phyloP scores from a whole-genome alignment of 371 early-diverging fungal genomes.

The Lichtheimia hyalospora region DNA sequence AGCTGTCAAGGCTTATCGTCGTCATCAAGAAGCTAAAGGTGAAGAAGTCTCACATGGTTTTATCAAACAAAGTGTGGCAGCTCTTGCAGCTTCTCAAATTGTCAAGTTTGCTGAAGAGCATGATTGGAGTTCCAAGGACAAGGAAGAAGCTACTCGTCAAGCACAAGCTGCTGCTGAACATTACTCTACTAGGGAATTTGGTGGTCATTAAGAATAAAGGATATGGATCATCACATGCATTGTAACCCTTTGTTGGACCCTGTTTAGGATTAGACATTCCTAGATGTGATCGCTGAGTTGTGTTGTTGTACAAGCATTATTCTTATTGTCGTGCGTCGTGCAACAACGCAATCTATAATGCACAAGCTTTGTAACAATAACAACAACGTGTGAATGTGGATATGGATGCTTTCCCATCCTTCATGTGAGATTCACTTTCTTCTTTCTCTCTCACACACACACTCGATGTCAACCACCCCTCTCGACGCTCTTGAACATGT shows the following conservation, averaged over 20 bases:
- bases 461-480: neutral
- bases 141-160: conserved; percentile 32
- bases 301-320: no score
- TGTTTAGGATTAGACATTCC: no score
- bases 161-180: conserved; percentile 27
- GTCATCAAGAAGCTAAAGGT: conserved; percentile 43
- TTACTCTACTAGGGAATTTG: conserved; percentile 18
- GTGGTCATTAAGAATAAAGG: neutral
- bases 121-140: conserved; percentile 30
- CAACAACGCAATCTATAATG: no score
- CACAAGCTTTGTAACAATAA: no score
- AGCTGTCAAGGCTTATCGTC: conserved; percentile 52
- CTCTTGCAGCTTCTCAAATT: conserved; percentile 53
- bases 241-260: no score
- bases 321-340: no score
- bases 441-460: neutral
- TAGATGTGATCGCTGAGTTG: no score
- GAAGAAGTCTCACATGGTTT: conserved; percentile 35
- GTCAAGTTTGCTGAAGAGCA: conserved; percentile 46
- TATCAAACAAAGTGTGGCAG: conserved; percentile 52
- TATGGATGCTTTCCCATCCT: no score
- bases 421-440: no score
- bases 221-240: no score
- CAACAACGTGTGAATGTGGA: no score
- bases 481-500: conserved; percentile 3